These are phyloP conservation scores for Gynostemma pentaphyllum DNA, from an alignment of 306 rosid genomes.

Conservation along the genomic window DNA sequence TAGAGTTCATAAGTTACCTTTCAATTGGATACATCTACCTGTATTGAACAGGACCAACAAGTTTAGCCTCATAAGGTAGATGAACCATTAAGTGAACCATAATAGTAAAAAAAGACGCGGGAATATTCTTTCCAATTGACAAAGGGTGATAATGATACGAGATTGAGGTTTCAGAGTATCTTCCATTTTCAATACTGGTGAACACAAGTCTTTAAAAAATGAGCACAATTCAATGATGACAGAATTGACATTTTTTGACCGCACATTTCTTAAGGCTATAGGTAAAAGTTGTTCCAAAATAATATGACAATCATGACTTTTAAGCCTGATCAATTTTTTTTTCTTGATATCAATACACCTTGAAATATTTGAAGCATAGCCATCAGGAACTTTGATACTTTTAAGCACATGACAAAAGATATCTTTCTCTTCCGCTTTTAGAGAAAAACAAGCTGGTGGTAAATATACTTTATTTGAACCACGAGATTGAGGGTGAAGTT, in stretches of 20 bases:
- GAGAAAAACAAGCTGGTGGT: background rate
- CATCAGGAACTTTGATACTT: background rate
- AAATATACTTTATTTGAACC: background rate
- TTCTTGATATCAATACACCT: too few relatives aligned
- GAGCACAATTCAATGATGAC: too few relatives aligned
- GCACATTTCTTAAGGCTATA: background rate
- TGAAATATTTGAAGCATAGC: background rate
- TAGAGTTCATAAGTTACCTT: background rate
- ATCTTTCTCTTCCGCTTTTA: background rate
- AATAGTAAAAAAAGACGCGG: background rate
- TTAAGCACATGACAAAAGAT: background rate
- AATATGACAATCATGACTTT: too few relatives aligned
- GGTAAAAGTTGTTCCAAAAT: background rate
- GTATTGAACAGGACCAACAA: background rate
- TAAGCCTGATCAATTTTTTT: too few relatives aligned
- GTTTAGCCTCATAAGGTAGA: background rate
- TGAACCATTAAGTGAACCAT: background rate
- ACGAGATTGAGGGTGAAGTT: too few relatives aligned
- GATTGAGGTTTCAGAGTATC: too few relatives aligned
- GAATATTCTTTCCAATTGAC: background rate
- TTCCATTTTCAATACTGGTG: too few relatives aligned
- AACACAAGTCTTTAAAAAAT: too few relatives aligned
- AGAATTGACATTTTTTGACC: background rate
- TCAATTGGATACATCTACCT: background rate
- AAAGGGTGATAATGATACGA: background rate